Conservation (phyloP, 306 rosid genomes). For the Quercus rubra region DNA sequence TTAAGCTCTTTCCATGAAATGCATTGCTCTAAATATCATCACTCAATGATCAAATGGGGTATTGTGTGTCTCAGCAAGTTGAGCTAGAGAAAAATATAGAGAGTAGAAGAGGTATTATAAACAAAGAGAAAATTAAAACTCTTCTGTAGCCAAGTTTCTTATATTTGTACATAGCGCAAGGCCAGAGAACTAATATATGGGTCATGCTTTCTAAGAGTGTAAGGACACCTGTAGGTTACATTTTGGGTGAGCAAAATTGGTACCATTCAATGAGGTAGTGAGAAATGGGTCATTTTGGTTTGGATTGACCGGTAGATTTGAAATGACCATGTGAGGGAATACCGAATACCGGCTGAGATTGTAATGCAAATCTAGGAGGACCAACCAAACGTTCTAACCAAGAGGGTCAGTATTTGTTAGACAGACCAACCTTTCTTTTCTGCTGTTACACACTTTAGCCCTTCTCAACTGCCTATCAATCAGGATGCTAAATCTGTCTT, state of each 20-base stretch:
- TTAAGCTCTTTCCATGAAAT: background rate
- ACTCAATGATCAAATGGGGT: slow-evolving; percentile 20
- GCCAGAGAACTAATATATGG: background rate
- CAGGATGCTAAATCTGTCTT: background rate
- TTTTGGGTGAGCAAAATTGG: background rate
- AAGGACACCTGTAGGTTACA: background rate
- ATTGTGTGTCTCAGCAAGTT: background rate
- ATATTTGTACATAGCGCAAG: too few relatives aligned
- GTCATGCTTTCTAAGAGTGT: background rate
- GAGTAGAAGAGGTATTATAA: background rate
- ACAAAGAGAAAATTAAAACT: background rate
- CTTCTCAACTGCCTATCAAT: slow-evolving; percentile 10
- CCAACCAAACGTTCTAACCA: slow-evolving; percentile 36
- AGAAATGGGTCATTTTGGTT: slow-evolving; percentile 11
- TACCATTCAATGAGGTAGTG: background rate
- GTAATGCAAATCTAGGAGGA: background rate
- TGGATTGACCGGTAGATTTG: slow-evolving; percentile 45
- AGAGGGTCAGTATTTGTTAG: background rate
- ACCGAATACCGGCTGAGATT: slow-evolving; percentile 23
- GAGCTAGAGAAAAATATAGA: background rate
- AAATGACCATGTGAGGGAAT: background rate
- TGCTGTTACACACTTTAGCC: background rate
- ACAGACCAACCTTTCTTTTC: slow-evolving; percentile 35
- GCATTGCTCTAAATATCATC: slow-evolving; percentile 2
- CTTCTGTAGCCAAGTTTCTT: background rate